Conservation (phyloP, 129 eudicot genomes). For the Sambucus nigra region DNA sequence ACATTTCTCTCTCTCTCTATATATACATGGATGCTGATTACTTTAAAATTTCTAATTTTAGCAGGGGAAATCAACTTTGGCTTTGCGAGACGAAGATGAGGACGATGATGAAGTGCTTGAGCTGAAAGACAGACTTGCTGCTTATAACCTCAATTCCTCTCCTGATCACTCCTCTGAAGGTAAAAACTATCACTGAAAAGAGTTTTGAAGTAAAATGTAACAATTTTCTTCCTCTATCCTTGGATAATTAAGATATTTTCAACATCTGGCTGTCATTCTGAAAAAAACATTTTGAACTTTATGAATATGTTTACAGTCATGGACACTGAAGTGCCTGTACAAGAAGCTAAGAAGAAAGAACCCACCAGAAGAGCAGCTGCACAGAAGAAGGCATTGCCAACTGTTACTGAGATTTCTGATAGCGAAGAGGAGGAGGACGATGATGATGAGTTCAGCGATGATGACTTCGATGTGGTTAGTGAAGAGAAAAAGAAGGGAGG, state of each 20-base stretch:
- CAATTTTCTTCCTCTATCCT: too few species aligned
- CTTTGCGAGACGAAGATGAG: slow-evolving; percentile 27
- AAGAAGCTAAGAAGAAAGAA: slow-evolving; percentile 34
- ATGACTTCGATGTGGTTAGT: slow-evolving; percentile 30
- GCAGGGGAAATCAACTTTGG: slow-evolving; percentile 36
- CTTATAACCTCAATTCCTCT: slow-evolving; percentile 64
- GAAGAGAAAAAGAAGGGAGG: slow-evolving; percentile 48
- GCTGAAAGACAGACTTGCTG: slow-evolving; percentile 62
- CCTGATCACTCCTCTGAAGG: slow-evolving; percentile 68
- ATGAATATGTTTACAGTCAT: slow-evolving; percentile 11
- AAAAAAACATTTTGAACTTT: not conserved
- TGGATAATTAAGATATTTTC: not conserved
- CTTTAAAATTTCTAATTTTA: not conserved
- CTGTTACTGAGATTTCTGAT: slow-evolving; percentile 29
- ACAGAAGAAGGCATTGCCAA: slow-evolving; percentile 27
- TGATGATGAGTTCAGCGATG: slow-evolving; percentile 32
- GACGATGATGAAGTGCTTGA: slow-evolving; percentile 40
- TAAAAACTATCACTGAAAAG: slow-evolving; percentile 7
- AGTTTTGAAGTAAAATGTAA: not conserved
- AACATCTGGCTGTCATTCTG: too few species aligned
- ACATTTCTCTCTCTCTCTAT: not conserved
- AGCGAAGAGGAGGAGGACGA: slow-evolving; percentile 28
- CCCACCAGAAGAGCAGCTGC: slow-evolving; percentile 43
- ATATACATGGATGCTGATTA: not conserved
- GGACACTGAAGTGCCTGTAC: slow-evolving; percentile 29